A percentile compares a stretch with the other conserved stretches of the same genome.
Conservation (phyloP, 805 yeast genomes). For the Candida lessepsii region DNA sequence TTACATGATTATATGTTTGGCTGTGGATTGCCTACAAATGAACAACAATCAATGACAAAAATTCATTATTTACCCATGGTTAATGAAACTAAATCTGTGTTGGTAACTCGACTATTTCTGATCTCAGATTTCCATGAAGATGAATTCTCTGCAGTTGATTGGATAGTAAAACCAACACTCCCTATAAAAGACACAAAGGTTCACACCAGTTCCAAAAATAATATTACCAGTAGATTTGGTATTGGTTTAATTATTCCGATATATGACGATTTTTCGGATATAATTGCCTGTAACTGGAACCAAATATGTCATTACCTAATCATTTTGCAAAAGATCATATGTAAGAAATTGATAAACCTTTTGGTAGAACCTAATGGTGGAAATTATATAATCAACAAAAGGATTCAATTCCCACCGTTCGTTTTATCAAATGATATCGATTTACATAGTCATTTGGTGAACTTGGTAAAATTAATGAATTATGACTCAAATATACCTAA, state of each 20-base stretch:
- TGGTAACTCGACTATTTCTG: conserved; percentile 47
- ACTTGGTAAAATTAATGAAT: conserved; percentile 37
- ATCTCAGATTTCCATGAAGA: conserved; percentile 24
- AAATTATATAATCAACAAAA: conserved; percentile 24
- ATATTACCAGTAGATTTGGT: conserved; percentile 40
- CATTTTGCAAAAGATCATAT: conserved; percentile 37
- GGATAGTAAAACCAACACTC: conserved; percentile 46
- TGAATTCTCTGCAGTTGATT: conserved; percentile 17
- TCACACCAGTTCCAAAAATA: conserved; percentile 14
- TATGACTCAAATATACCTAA: conserved; percentile 47
- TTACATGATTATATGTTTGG: conserved; percentile 56
- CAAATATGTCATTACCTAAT: conserved; percentile 42
- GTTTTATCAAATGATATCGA: conserved; percentile 46
- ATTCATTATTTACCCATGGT: conserved; percentile 47
- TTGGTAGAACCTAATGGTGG: conserved; percentile 15
- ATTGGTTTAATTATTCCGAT: conserved; percentile 51
- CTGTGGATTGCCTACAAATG: conserved; percentile 52
- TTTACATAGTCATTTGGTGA: conserved; percentile 34
- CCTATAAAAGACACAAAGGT: conserved; percentile 24
- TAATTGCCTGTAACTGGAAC: conserved; percentile 49
- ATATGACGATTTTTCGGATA: conserved; percentile 34
- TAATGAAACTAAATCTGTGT: conserved; percentile 36
- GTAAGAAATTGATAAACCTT: conserved; percentile 33
- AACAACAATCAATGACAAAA: conserved; percentile 43
- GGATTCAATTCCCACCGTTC: conserved; percentile 37